Conservation (phyloP, 78 protist species). For the Tieghemostelium lacteum region DNA sequence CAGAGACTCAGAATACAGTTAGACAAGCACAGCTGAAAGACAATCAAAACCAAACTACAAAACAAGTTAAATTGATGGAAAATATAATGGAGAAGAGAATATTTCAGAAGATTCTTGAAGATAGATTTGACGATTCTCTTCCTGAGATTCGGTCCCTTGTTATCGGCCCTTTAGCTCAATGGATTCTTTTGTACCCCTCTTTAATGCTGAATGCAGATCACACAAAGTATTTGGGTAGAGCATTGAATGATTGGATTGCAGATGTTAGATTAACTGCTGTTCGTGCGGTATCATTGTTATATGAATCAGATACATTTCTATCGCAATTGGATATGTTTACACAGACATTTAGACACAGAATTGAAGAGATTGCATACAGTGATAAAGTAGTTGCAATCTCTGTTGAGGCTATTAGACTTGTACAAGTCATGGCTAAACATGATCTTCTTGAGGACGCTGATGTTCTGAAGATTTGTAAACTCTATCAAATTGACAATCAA, state of each 20-base stretch:
- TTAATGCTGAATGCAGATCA: not conserved
- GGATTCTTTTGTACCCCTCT: constrained; percentile 39
- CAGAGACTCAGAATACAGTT: constrained; percentile 18
- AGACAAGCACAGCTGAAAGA: constrained; percentile 23
- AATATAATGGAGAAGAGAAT: not conserved
- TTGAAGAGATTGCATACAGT: constrained; percentile 27
- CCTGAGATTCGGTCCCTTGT: constrained; percentile 23
- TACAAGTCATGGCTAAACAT: constrained; percentile 2
- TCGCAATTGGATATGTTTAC: constrained; percentile 25
- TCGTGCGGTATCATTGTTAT: not conserved
- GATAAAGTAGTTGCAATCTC: constrained; percentile 11
- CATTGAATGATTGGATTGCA: constrained; percentile 12
- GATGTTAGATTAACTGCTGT: constrained; percentile 29
- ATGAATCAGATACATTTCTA: not conserved
- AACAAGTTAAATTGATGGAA: constrained; percentile 9
- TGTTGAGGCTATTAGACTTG: constrained; percentile 27
- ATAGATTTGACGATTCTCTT: constrained; percentile 5
- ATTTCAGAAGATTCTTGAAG: not conserved
- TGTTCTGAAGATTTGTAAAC: not conserved
- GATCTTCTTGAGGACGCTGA: constrained; percentile 15
- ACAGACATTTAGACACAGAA: not conserved
- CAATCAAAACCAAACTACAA: not conserved
- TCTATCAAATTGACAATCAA: constrained; percentile 25
- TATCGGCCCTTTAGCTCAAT: not conserved
- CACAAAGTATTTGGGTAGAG: not conserved